Conservation (phyloP, 2,329 filamentous ascomycete species). For the Monosporascus sp. region DNA sequence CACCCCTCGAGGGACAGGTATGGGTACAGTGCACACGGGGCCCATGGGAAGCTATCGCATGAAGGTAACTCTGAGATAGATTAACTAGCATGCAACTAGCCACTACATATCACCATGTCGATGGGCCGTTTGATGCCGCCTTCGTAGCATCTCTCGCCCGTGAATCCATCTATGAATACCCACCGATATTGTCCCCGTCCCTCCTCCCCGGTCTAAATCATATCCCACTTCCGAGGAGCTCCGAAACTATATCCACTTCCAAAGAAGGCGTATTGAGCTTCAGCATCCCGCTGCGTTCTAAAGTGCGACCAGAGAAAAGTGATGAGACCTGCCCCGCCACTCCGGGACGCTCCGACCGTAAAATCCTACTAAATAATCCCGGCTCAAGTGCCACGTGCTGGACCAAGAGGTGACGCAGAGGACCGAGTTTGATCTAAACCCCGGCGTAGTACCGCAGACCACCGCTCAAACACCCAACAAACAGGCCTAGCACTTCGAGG, state of each 20-base stretch:
- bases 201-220: not conserved
- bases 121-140: not conserved
- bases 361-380: no score
- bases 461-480: not conserved
- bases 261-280: not conserved
- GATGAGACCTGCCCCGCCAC: no score
- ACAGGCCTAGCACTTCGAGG: slow-evolving; percentile 22
- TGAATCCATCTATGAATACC: no score
- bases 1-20: no score
- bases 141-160: not conserved
- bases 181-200: no score
- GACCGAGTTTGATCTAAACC: not conserved
- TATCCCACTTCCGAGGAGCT: not conserved
- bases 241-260: slow-evolving; percentile 1
- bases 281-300: no score
- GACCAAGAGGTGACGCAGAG: no score
- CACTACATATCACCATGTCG: not conserved
- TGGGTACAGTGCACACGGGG: no score
- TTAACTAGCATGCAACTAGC: not conserved
- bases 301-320: no score
- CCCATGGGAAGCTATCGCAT: no score
- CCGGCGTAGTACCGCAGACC: not conserved
- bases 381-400: no score
- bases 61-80: not conserved
- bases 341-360: no score